Conservation (phyloP, 106 monocot genomes). For the Acorus gramineus region DNA sequence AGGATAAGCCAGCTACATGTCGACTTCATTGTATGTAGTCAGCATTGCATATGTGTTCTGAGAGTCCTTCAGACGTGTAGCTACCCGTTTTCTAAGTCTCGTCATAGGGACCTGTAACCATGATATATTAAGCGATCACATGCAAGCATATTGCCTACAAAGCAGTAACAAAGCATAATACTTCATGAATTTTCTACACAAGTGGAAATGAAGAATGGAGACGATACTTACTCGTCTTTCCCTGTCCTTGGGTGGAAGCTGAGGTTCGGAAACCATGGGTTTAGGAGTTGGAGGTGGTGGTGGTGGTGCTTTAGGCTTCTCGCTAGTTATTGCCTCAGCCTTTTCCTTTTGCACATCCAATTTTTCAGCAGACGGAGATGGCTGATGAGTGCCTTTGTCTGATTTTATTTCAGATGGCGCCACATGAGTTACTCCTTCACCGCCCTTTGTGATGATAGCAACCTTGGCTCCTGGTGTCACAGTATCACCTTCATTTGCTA, state of each 20-base stretch:
- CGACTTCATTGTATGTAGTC: conserved; percentile 98
- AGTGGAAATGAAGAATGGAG: too few relatives aligned
- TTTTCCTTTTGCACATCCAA: conserved; percentile 17
- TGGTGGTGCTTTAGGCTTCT: conserved; percentile 43
- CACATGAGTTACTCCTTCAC: conserved; percentile 51
- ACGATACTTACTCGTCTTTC: conserved; percentile 64
- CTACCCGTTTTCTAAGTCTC: conserved; percentile 78
- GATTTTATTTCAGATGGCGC: conserved; percentile 80
- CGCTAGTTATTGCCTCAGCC: conserved; percentile 30
- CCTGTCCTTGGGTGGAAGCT: conserved; percentile 93
- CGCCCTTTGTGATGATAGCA: conserved; percentile 86
- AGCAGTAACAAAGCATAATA: too few relatives aligned
- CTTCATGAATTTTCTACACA: too few relatives aligned
- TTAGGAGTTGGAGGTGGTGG: conserved; percentile 42
- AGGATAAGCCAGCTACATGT: conserved; percentile 52
- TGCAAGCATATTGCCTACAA: too few relatives aligned
- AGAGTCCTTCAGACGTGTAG: conserved; percentile 92
- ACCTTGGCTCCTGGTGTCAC: conserved; percentile 92
- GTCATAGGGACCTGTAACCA: conserved; percentile 80
- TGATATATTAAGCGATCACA: not conserved
- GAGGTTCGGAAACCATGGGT: conserved; percentile 70
- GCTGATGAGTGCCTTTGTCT: conserved; percentile 16
- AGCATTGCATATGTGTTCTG: conserved; percentile 97
- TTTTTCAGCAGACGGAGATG: conserved; percentile 22
- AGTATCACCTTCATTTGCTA: conserved; percentile 87